phyloP scores from a whole-genome alignment of 495 filamentous ascomycete genomes.

The Neurospora sp. region DNA sequence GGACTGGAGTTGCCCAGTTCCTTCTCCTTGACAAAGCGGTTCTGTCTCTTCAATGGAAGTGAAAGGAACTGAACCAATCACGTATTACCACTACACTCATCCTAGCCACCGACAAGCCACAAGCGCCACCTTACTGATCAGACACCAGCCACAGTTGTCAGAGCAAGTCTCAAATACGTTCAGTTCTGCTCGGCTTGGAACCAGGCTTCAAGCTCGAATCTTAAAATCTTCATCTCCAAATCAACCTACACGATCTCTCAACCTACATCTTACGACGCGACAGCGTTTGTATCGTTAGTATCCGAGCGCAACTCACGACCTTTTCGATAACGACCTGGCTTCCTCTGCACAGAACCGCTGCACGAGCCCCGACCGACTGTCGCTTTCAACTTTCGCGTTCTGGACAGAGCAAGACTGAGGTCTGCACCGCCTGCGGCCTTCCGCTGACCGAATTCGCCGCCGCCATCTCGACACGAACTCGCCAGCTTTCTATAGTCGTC shows the following conservation, averaged over 20 bases:
- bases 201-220: constrained; percentile 1
- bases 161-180: not conserved
- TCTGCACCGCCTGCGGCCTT: not conserved
- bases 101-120: not conserved
- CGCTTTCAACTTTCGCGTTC: not conserved
- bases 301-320: not conserved
- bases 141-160: not conserved
- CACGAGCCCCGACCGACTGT: not conserved
- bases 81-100: not conserved
- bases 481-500: not conserved
- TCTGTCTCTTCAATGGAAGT: not conserved
- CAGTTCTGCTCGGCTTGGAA: not conserved
- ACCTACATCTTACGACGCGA: constrained; percentile 5
- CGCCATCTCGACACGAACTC: not conserved
- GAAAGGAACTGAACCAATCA: not conserved
- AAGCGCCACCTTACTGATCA: not conserved
- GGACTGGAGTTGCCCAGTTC: not conserved
- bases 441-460: not conserved
- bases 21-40: not conserved
- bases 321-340: not conserved
- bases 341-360: not conserved
- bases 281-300: not conserved
- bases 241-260: not conserved
- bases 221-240: constrained; percentile 7
- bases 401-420: not conserved